Conservation (phyloP, 1,139 yeast genomes). For the Spathaspora jeffriesii region DNA sequence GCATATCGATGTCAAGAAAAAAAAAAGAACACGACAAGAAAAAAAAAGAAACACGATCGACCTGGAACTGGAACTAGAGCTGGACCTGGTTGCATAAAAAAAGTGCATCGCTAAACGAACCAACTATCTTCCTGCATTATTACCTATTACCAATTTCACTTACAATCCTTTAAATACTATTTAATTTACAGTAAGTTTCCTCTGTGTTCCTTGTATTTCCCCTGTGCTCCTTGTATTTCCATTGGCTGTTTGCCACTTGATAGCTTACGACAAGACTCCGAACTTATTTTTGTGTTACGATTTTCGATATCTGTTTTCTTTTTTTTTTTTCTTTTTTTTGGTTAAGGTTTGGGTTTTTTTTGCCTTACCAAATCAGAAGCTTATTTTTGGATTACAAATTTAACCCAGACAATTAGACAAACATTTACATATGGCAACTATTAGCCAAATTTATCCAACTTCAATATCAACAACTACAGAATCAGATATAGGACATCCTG, state of each 20-base stretch:
- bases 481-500: background rate
- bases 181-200: no score
- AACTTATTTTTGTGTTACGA: background rate
- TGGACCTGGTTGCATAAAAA: background rate
- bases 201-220: no score
- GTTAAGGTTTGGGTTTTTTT: background rate
- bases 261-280: no score
- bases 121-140: background rate
- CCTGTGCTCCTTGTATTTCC: background rate
- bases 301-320: background rate
- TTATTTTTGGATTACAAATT: slow-evolving; percentile 2
- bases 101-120: background rate
- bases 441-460: no score
- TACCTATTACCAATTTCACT: background rate
- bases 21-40: background rate
- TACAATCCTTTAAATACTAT: no score
- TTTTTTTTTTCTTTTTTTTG: background rate
- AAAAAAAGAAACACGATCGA: slow-evolving; percentile 1
- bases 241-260: no score
- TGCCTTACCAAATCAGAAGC: background rate
- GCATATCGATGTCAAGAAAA: no score
- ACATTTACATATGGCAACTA: background rate
- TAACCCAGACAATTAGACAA: background rate
- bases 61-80: background rate
- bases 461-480: background rate